These are phyloP conservation scores for Pyrus pyrifolia DNA, from an alignment of 306 rosid species.

Conservation along the genomic window DNA sequence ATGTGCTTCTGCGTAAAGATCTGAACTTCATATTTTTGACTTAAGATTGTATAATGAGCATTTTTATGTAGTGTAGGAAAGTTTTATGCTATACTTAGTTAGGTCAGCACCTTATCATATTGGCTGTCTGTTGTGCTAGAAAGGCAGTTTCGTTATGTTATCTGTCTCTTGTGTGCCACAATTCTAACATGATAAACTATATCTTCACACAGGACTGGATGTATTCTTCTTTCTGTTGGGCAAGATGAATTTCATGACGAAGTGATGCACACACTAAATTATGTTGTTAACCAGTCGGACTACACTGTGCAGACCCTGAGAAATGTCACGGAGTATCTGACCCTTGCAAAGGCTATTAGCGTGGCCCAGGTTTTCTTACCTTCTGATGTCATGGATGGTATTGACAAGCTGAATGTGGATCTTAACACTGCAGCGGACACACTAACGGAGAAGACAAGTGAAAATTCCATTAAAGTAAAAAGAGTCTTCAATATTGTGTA, in stretches of 20 bases:
- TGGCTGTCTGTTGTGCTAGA: neutral
- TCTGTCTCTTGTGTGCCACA: neutral
- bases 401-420: constrained; percentile 67
- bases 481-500: constrained; percentile 72
- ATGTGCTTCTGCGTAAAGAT: constrained; percentile 65
- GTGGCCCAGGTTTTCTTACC: constrained; percentile 80
- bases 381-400: constrained; percentile 62
- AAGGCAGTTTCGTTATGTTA: neutral
- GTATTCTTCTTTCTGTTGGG: constrained; percentile 80
- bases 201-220: constrained; percentile 65
- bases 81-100: neutral
- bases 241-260: constrained; percentile 72
- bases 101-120: neutral
- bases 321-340: constrained; percentile 82
- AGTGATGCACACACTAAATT: constrained; percentile 68
- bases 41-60: neutral
- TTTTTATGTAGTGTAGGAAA: neutral
- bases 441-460: constrained; percentile 52
- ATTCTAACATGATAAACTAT: neutral
- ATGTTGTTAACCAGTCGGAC: constrained; percentile 90
- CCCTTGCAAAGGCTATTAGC: constrained; percentile 84
- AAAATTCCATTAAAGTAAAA: constrained; percentile 56
- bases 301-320: constrained; percentile 70
- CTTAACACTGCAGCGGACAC: constrained; percentile 74
- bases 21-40: constrained; percentile 15